Conservation (phyloP, 768 basidiomycete genomes). For the Calocybe gangraenosa region DNA sequence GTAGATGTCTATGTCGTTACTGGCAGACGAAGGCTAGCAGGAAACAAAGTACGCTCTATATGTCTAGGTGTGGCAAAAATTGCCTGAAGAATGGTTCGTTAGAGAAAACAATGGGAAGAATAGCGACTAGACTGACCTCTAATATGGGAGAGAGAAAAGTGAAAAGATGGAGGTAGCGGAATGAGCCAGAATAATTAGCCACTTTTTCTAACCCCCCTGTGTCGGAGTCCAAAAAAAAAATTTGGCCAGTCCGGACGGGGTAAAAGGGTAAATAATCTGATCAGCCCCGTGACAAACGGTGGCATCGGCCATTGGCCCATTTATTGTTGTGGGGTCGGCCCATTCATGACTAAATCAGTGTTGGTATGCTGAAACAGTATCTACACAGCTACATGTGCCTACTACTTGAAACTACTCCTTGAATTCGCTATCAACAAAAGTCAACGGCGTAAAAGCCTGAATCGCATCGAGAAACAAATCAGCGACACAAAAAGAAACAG, state of each 20-base stretch:
- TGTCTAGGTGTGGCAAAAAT: conserved; percentile 28
- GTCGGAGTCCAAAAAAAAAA: conserved; percentile 36
- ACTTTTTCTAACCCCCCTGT: conserved; percentile 24
- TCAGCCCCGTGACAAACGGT: conserved; percentile 19
- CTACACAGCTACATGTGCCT: not conserved
- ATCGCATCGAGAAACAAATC: conserved; percentile 17
- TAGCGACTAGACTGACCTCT: conserved; percentile 29
- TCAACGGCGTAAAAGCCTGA: conserved; percentile 48
- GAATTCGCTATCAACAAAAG: conserved; percentile 36
- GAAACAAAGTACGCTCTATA: conserved; percentile 67
- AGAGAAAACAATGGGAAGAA: conserved; percentile 10
- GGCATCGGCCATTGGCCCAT: conserved; percentile 4
- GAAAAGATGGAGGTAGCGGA: conserved; percentile 32
- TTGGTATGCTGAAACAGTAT: conserved; percentile 1
- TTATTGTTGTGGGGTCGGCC: too few relatives aligned
- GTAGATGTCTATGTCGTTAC: conserved; percentile 36
- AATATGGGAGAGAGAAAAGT: conserved; percentile 30
- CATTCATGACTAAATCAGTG: not conserved
- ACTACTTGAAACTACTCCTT: conserved; percentile 27
- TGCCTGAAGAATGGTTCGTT: conserved; percentile 23
- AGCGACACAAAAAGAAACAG: conserved; percentile 11
- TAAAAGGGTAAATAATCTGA: too few relatives aligned
- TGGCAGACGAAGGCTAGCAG: conserved; percentile 49
- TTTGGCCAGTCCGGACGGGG: conserved; percentile 21
- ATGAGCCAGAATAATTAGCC: conserved; percentile 23